Evolutionary conservation across 371 early-diverging fungal species (phyloP).

Genomic region (Cokeromyces recurvatus): DNA sequence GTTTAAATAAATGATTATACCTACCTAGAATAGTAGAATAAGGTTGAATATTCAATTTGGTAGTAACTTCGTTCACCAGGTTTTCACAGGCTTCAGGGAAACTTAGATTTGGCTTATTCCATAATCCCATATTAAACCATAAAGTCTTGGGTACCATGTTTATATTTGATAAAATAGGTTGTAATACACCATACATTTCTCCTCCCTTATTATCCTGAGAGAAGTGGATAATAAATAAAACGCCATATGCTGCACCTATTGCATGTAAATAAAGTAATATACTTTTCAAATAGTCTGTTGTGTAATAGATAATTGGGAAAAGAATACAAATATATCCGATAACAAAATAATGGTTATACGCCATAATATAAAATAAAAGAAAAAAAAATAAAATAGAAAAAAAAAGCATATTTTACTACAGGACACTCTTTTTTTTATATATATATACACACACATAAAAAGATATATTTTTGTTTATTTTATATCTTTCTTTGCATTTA

Average conservation of each 20-base stretch:
- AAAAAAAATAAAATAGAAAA: too few species aligned
- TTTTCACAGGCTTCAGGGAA: constrained; percentile 31
- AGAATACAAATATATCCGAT: too few species aligned
- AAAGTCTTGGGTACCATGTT: constrained; percentile 29
- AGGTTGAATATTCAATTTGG: constrained; percentile 8
- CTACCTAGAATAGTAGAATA: constrained; percentile 27
- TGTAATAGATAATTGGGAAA: too few species aligned
- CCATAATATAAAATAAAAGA: too few species aligned
- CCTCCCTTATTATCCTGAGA: neutral
- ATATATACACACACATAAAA: too few species aligned
- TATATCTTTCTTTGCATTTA: constrained; percentile 20
- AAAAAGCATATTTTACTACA: too few species aligned
- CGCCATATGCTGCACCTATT: constrained; percentile 13
- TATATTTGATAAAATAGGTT: constrained; percentile 29
- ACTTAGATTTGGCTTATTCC: constrained; percentile 15
- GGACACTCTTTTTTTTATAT: too few species aligned
- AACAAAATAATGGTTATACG: too few species aligned
- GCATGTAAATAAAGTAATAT: constrained; percentile 29
- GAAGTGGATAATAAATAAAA: neutral
- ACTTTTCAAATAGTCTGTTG: too few species aligned
- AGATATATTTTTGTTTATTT: too few species aligned
- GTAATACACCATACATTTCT: constrained; percentile 33
- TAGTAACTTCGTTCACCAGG: constrained; percentile 18
- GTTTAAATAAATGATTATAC: neutral
- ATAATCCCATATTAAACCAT: constrained; percentile 50